phyloP scores from a whole-genome alignment of 148 eudicot species.

The Fagopyrum esculentum region DNA sequence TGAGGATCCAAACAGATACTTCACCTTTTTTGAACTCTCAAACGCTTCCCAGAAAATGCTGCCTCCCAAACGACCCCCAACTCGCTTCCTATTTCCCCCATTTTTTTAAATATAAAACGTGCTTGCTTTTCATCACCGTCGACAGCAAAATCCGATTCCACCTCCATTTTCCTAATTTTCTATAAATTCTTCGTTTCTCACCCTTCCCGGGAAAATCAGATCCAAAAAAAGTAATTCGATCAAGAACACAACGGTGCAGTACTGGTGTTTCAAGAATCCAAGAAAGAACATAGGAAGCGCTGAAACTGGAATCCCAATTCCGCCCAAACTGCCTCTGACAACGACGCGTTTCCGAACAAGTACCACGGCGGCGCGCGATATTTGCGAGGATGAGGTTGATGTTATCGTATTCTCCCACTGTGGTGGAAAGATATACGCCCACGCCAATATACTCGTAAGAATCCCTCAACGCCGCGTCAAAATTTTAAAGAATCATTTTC shows the following conservation, averaged over 20 bases:
- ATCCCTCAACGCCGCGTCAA: not conserved
- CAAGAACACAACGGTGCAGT: no score
- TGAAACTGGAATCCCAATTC: not conserved
- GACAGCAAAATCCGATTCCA: no score
- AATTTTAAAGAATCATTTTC: not conserved
- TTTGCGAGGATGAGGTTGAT: conserved; percentile 79
- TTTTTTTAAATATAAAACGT: not conserved
- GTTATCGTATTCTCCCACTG: conserved; percentile 45
- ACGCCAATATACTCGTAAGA: conserved; percentile 72
- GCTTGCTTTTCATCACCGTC: no score
- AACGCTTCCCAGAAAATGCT: no score
- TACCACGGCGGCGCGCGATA: conserved; percentile 27
- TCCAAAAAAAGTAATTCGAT: no score
- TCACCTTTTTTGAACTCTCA: no score
- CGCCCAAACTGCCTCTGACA: not conserved
- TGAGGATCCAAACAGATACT: no score
- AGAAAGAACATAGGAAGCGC: not conserved
- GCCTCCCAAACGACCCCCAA: no score
- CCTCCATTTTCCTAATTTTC: not conserved
- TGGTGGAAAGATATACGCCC: conserved; percentile 66
- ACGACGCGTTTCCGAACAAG: not conserved
- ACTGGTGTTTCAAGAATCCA: not conserved
- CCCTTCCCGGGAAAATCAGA: not conserved
- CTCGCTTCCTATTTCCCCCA: not conserved
- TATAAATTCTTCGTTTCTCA: not conserved